Evolutionary conservation across 345 rosid genomes (phyloP), one percentile per base, ranked within the genome.

Genomic region (Populus deltoides): DNA sequence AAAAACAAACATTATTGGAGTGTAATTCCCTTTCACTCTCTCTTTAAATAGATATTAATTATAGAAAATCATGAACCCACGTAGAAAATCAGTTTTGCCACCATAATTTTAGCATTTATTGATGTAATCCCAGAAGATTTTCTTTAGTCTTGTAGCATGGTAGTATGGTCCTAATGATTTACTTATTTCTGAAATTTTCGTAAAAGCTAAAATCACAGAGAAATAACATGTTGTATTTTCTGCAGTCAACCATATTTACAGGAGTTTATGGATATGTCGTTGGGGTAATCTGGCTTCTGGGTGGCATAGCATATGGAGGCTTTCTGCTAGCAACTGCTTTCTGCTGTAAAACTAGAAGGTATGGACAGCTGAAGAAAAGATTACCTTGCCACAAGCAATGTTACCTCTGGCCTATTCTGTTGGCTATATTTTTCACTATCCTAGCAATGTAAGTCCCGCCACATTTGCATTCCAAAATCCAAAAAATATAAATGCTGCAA

Each of bases 1-100:
- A 90, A 89, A 76, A 87, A 87, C 87, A 82, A 77, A 73, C 91
- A 92, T 59, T 92, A 92, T 41, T 92, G 96, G 93, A 92, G 88
- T 82, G 96, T 92, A 90, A 89, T 73, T 66, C 67, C 47, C 76
- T 70, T 18, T 78, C 63, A 24, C 38, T 38, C 9, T 57, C 25
- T 66, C 11, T 74, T 49, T n/a, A 39, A 36, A 4, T 43, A 47
- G 4, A n/a, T 8, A 35, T 33, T 66, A 66, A 66, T 16, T 29
- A 18, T 2, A 20, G 9, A 20, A 68, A 57, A 57, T 57, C 15
- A 3, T 55, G 24, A 22, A 11, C 29, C 22, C 72, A 13, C 29
- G 35, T 5, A 5, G 31, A 12, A 29, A 29, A 65, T 29, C 12
- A 55, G 27, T 55, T n/a, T 20, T 22, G 8, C 62, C 62, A 55